These are phyloP conservation scores for Penicillium desertorum DNA, from an alignment of 495 filamentous ascomycete species.

Conservation along the genomic window DNA sequence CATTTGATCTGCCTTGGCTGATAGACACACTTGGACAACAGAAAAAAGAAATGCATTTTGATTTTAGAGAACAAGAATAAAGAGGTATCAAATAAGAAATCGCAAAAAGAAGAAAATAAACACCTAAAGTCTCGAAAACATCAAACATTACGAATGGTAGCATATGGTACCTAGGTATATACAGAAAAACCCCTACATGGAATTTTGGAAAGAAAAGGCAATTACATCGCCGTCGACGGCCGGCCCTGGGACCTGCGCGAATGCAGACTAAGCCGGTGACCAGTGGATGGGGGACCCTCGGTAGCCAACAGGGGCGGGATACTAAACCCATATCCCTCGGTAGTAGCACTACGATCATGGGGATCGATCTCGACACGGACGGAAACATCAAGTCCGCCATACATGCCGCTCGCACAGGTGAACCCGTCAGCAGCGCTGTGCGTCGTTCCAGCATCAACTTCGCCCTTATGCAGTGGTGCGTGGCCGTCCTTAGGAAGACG, in stretches of 20 bases:
- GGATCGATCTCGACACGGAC: conserved; percentile 71
- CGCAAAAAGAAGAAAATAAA: not conserved
- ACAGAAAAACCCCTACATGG: not conserved
- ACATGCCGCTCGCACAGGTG: conserved; percentile 50
- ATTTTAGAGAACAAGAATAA: not conserved
- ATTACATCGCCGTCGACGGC: conserved; percentile 28
- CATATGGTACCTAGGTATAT: not conserved
- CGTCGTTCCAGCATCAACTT: conserved; percentile 61
- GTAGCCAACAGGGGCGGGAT: conserved; percentile 35
- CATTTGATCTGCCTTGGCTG: not conserved
- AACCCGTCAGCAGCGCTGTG: conserved; percentile 60
- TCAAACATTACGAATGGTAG: conserved; percentile 15
- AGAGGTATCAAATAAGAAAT: conserved; percentile 11
- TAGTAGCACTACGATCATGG: conserved; percentile 59
- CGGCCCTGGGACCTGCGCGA: conserved; percentile 27
- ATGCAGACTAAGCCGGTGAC: conserved; percentile 23
- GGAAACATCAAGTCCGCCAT: conserved; percentile 65
- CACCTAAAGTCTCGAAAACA: not conserved
- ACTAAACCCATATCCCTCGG: conserved; percentile 67
- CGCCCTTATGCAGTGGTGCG: conserved; percentile 61
- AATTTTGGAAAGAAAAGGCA: not conserved
- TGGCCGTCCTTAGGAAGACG: conserved; percentile 59
- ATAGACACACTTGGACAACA: too few species aligned
- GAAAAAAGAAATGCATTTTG: not conserved
- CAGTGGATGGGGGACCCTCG: conserved; percentile 15